A percentile compares a stretch with the other conserved stretches of the same genome.
Conservation (phyloP, 495 filamentous ascomycete species). For the Lophiostoma macrostomum region DNA sequence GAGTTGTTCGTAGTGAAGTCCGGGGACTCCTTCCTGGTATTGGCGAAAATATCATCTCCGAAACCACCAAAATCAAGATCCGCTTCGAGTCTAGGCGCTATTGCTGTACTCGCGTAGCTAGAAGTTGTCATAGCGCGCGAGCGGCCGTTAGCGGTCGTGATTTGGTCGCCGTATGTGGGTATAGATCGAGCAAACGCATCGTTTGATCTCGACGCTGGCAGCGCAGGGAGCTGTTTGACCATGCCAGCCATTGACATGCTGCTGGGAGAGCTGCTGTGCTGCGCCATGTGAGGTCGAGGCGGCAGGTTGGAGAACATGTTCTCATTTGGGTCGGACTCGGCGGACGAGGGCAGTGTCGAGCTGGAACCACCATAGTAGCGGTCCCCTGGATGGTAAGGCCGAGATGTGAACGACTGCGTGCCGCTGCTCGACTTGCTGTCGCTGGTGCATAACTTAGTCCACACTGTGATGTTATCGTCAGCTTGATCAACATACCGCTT, state of each 20-base stretch:
- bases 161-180: slow-evolving; percentile 3
- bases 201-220: slow-evolving; percentile 5
- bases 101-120: slow-evolving; percentile 44
- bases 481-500: slow-evolving; percentile 27
- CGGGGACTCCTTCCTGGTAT: slow-evolving; percentile 22
- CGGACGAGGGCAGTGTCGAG: slow-evolving; percentile 32
- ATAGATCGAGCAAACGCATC: neutral
- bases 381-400: slow-evolving; percentile 21
- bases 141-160: slow-evolving; percentile 3
- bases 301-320: slow-evolving; percentile 26
- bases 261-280: slow-evolving; percentile 14
- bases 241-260: neutral
- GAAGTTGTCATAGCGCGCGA: slow-evolving; percentile 36
- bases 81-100: slow-evolving; percentile 35
- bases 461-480: neutral
- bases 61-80: slow-evolving; percentile 34
- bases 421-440: slow-evolving; percentile 32
- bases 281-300: slow-evolving; percentile 5
- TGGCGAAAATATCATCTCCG: slow-evolving; percentile 39
- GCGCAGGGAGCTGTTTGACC: slow-evolving; percentile 11
- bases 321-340: slow-evolving; percentile 25
- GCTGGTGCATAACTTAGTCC: slow-evolving; percentile 22
- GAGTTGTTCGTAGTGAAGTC: neutral
- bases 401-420: slow-evolving; percentile 16
- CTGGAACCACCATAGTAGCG: slow-evolving; percentile 26